These are phyloP conservation scores for Dactylella cylindrospora DNA, from an alignment of 2,329 filamentous ascomycete species.

Conservation along the genomic window DNA sequence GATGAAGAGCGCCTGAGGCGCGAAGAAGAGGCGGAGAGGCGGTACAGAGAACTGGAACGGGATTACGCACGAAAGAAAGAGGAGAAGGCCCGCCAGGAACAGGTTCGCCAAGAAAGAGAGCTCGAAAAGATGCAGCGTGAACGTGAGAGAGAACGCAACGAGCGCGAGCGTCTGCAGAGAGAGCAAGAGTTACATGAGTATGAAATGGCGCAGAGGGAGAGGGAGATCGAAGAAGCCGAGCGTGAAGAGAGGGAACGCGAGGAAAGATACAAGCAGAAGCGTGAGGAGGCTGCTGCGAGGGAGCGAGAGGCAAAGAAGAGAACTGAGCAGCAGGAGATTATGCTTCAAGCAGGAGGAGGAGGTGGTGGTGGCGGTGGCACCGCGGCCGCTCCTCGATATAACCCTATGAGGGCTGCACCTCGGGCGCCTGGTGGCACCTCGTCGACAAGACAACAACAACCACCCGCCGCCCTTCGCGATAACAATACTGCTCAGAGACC, in stretches of 20 bases:
- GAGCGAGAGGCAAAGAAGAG: constrained; percentile 61
- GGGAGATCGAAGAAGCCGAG: constrained; percentile 59
- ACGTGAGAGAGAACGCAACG: constrained; percentile 52
- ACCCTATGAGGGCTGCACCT: constrained; percentile 82
- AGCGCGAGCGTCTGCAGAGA: constrained; percentile 57
- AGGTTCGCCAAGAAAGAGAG: constrained; percentile 25
- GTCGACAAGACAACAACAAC: constrained; percentile 58
- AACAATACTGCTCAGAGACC: constrained; percentile 69
- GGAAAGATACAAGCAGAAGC: constrained; percentile 55
- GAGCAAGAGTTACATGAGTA: constrained; percentile 50
- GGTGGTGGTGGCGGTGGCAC: constrained; percentile 58
- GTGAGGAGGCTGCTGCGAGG: constrained; percentile 57
- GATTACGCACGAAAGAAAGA: constrained; percentile 49
- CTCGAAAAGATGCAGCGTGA: constrained; percentile 42
- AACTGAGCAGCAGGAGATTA: constrained; percentile 86
- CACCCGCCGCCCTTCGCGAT: constrained; percentile 57
- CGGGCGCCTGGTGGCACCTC: constrained; percentile 65
- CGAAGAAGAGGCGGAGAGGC: constrained; percentile 32
- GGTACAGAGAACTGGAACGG: constrained; percentile 25
- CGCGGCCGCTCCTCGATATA: constrained; percentile 68
- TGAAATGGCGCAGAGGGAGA: constrained; percentile 54
- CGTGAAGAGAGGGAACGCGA: constrained; percentile 63
- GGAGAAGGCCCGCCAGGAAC: constrained; percentile 29
- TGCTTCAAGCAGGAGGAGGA: constrained; percentile 61
- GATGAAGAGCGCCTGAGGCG: constrained; percentile 51